Evolutionary conservation across 2,329 filamentous ascomycete species (phyloP).

Genomic region (Macrophomina phaseolina): DNA sequence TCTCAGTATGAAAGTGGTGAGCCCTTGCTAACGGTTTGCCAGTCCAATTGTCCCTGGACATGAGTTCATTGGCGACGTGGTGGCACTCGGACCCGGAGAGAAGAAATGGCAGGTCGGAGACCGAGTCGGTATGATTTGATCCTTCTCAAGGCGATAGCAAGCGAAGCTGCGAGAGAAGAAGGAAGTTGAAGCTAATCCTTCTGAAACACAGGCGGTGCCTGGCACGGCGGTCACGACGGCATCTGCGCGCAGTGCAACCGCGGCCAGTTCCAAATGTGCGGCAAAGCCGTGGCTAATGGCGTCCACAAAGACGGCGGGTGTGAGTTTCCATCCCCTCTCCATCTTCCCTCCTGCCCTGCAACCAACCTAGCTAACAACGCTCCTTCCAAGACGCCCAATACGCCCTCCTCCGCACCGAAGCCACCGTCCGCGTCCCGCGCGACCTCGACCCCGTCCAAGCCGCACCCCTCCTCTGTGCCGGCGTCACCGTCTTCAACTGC

Average conservation of each 20-base stretch:
- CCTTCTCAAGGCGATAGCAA: no score
- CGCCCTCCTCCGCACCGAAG: slow-evolving; percentile 64
- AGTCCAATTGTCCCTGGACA: slow-evolving; percentile 70
- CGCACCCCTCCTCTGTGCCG: slow-evolving; percentile 54
- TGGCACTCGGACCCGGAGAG: slow-evolving; percentile 63
- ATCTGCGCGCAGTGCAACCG: slow-evolving; percentile 68
- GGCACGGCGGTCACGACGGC: slow-evolving; percentile 71
- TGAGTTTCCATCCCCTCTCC: slow-evolving; percentile 35
- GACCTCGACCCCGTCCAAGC: slow-evolving; percentile 53
- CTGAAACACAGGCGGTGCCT: slow-evolving; percentile 41
- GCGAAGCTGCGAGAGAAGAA: no score
- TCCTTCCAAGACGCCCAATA: slow-evolving; percentile 61
- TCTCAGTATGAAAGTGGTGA: no score
- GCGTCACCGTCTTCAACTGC: slow-evolving; percentile 60
- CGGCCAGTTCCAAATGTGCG: slow-evolving; percentile 73
- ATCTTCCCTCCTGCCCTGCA: background rate
- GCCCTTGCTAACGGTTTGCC: no score
- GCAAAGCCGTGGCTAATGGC: slow-evolving; percentile 68
- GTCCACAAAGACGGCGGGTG: slow-evolving; percentile 70
- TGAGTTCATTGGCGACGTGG: slow-evolving; percentile 72
- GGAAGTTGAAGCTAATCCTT: background rate
- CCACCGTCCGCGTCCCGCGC: slow-evolving; percentile 58
- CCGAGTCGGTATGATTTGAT: slow-evolving; percentile 58
- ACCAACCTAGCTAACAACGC: background rate
- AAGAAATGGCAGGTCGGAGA: slow-evolving; percentile 67